phyloP scores from a whole-genome alignment of 345 rosid genomes.

The Microcos paniculata region DNA sequence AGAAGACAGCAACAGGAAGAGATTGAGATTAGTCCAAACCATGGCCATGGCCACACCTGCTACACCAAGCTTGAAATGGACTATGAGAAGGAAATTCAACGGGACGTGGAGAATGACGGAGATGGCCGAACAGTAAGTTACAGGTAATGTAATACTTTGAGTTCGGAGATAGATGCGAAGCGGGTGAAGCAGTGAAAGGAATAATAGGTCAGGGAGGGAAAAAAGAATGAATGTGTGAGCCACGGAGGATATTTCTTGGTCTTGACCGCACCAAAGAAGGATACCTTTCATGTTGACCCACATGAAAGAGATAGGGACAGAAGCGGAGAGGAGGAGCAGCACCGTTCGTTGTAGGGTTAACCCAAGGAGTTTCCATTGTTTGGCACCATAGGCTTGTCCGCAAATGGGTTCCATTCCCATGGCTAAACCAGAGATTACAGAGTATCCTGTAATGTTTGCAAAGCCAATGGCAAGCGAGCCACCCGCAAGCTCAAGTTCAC shows the following conservation, averaged over 20 bases:
- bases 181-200: conserved; percentile 92
- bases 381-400: conserved; percentile 96
- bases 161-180: conserved; percentile 83
- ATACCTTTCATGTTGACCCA: conserved; percentile 79
- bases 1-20: conserved; percentile 60
- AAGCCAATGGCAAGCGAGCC: conserved; percentile 95
- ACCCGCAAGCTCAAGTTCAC: conserved; percentile 91
- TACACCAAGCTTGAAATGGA: conserved; percentile 75
- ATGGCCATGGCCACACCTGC: conserved; percentile 87
- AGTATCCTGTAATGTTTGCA: conserved; percentile 97
- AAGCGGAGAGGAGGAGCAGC: conserved; percentile 80
- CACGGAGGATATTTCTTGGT: conserved; percentile 61
- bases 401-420: conserved; percentile 99
- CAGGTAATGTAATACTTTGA: conserved; percentile 82
- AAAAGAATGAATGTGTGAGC: conserved; percentile 77
- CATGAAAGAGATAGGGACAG: conserved; percentile 77
- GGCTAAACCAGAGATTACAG: conserved; percentile 94
- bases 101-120: conserved; percentile 86
- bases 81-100: conserved; percentile 71
- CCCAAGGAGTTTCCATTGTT: conserved; percentile 84
- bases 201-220: conserved; percentile 85
- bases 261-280: conserved; percentile 86
- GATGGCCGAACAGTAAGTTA: conserved; percentile 82
- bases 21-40: conserved; percentile 87
- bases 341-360: conserved; percentile 91